Evolutionary conservation across 805 yeast genomes (phyloP), one percentile per base, ranked within the genome.

Genomic region (Candida peoriensis): DNA sequence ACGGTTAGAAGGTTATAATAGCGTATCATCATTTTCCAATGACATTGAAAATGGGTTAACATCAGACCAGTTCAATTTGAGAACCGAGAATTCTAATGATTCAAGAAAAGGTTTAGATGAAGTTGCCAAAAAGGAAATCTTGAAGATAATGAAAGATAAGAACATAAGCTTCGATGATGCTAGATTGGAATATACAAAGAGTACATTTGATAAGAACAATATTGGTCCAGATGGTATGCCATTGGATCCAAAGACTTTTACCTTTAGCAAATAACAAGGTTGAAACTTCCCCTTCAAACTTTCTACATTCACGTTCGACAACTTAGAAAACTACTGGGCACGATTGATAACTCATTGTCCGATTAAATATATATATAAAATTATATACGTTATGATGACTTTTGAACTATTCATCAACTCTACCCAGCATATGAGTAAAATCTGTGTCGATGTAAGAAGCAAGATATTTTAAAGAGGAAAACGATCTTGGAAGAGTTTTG

Each of bases 161-260:
- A 53, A 63, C 23, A 42, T 81, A 20, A 48, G 72, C 2, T 84
- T 84, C 52, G 94, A 84, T 53, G 75, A 75, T 27, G 94, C 95
- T 1, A 63, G 95, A 41, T 54, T 72, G 4, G 48, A 65, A 35
- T 78, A 71, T 49, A 69, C 74, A 5, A 64, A 61, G 33, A 43
- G 54, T 12, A 59, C 60, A 42, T 65, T 84, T 52, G 60, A 63
- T 1, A 54, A 61, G 12, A 70, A 80, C 50, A 69, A 66, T 9
- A 76, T 83, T 27, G 81, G 72, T 3, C 68, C 74, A 0, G 79
- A 80, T 53, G 90, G 90, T 0, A 56, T 72, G 32, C 89, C 89
- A 1, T 43, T 65, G 25, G 89, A 81, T 43, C 85, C 88, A 1
- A 74, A 70, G 43, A 70, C 81, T 2, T 74, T 79, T 3, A 70